Evolutionary conservation across 2,329 filamentous ascomycete species (phyloP).

Genomic region (Fusarium neocosmosporiellum): DNA sequence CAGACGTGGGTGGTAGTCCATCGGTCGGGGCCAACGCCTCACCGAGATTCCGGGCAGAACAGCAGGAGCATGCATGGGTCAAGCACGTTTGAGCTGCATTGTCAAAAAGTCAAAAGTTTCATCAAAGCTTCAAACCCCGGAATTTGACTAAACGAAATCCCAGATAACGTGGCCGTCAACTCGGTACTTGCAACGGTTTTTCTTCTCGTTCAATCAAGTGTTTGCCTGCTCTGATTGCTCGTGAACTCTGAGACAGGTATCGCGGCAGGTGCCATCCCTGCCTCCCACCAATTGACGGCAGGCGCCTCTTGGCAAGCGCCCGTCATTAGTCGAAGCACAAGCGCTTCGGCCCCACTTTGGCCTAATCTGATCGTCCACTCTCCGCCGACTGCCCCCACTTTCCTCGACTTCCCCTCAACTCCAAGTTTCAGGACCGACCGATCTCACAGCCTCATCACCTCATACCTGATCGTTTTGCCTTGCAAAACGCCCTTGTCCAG

Average conservation of each 20-base stretch:
- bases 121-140: not conserved
- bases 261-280: not conserved
- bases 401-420: constrained; percentile 33
- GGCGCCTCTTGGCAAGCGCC: constrained; percentile 11
- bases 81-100: not conserved
- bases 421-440: constrained; percentile 26
- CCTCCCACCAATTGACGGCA: not conserved
- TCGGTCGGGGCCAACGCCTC: not conserved
- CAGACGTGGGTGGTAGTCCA: not conserved
- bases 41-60: not conserved
- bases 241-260: constrained; percentile 1
- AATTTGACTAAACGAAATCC: not conserved
- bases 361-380: constrained; percentile 9
- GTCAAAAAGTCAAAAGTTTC: not conserved
- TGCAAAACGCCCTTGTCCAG: not conserved
- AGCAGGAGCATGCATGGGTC: not conserved
- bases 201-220: constrained; percentile 16
- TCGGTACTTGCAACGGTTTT: constrained; percentile 8
- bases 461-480: not conserved
- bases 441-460: constrained; percentile 15
- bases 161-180: not conserved
- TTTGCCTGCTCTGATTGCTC: constrained; percentile 10
- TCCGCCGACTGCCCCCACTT: constrained; percentile 11
- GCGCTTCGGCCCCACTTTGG: constrained; percentile 11
- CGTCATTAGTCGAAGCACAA: constrained; percentile 21